Base-by-base conservation (phyloP, 768 basidiomycete species). In the Myochromella boudieri region DNA sequence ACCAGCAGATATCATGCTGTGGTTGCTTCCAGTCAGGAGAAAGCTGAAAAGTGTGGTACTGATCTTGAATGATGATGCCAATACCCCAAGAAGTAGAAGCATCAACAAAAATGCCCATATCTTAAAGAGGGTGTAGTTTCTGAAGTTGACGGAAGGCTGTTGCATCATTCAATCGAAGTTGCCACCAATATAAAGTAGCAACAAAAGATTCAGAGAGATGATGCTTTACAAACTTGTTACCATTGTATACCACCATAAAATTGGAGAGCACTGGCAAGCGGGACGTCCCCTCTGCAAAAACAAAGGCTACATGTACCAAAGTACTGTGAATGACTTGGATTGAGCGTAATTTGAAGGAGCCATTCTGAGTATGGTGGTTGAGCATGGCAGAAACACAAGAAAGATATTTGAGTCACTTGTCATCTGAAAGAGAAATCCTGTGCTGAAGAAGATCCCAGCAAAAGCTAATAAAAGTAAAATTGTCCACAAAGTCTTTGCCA, bases 81-180 rank as follows among this genome's bases (percentile, higher is more conserved):
- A 76, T 65, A 8, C 73, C 73, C 64, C 65, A 73, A 0, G 53
- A 57, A 0, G 69, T 73, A 0, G 67, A 71, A 0, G 69, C 68
- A 44, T 72, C 71, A 3, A 69, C 68, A 31, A 36, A 71, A 7
- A 72, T 39, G 1, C 44, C 46, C 1, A 57, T 32, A 31, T 62
- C 57, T 0, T 14, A 24, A 0, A 51, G 14, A 1, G 49, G 46
- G 1, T 25, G 32, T 18, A 27, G 28, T 3, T 50, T 46, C 2
- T 10, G 9, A 10, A 67, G 56, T 0, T 49, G 45, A 3, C 65
- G 53, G 18, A 20, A 36, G 2, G 32, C n/a, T 2, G 3, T 12
- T 0, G 56, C 36, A 10, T 25, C 10, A 0, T 31, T 17, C 0
- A 68, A 52, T 0, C 17, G 24, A 0, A 21, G 15, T 0, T 24